Evolutionary conservation across 2,329 filamentous ascomycete genomes (phyloP), one percentile per base, ranked within the genome.

Genomic region (Colletotrichum chlorophyti): DNA sequence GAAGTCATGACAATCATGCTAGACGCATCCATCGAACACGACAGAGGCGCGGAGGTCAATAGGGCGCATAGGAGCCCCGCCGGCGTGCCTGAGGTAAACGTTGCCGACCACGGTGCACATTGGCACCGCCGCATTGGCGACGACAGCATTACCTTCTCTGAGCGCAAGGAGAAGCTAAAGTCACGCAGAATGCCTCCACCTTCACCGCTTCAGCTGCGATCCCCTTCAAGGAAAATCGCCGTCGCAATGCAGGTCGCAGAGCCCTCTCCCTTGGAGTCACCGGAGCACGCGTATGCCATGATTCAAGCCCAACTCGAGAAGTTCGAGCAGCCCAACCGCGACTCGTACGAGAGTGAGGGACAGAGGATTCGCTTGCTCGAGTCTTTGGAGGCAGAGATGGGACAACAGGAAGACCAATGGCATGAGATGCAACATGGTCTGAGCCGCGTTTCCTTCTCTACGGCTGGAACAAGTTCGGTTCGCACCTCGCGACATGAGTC

Each of bases 311-410:
- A 85, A 64, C 73, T 86, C 17, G 74, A 71, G 58, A 78, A 76
- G 32, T 71, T 84, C 8, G 82, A 84, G 17, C 66, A 77, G 48
- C 66, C 75, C 5, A 71, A 69, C 27, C 64, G 66, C 29, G 72
- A 72, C 12, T 69, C 70, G 1, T 67, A 66, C 7, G 74, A 73
- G 50, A 78, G 71, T 61, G 71, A 77, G 24, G 71, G 73, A 12
- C 74, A 75, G 52, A 74, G 78, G 24, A 70, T 82, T 55, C 77
- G 75, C 29, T 74, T 87, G 3, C 72, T 89, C 2, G 80, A 83
- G 27, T 81, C 85, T 58, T 72, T 89, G 1, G 86, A 89, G 66
- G 75, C 74, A 60, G 86, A 89, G 68, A 84, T 89, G 79, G 83
- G 80, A 1, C 69, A 78, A 62, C 82, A 89, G 66, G 83, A 86